Evolutionary conservation across 2,329 filamentous ascomycete genomes (phyloP), one percentile per base, ranked within the genome.

Genomic region (Aspergillus quadricinctus): DNA sequence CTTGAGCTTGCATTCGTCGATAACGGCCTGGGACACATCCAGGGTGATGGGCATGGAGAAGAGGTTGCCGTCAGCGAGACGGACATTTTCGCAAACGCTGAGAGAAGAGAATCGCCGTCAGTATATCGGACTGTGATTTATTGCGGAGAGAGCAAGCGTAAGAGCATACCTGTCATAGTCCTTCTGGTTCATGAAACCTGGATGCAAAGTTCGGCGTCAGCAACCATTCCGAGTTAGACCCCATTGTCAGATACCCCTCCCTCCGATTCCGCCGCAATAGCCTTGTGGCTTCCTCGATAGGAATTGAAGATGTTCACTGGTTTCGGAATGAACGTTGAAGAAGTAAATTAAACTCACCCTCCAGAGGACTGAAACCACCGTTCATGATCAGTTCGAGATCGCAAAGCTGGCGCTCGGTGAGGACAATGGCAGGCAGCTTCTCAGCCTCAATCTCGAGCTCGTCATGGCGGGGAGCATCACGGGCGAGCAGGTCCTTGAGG

Each of bases 31-130:
- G 63, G 83, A 85, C 60, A 95, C 81, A 75, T 99, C 94, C 64
- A 99, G 87, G 67, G 89, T 95, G 77, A 99, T 97, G 69, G 94
- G 94, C 79, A 99, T 99, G 77, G 86, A 90, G 81, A 97, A 97
- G 68, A 99, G 88, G 73, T 87, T 87, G 74, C 94, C 94, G 78
- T 91, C 87, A 57, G 86, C 86, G 57, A 99, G 88, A 68, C 94
- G 90, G 80, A 89, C 87, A 67, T 93, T 85, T 76, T 88, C 87
- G 65, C 97, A 92, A 62, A 99, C 94, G 62, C 92, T 94, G 71
- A 37, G 53, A 4, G 58, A 23, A 52, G 35, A 37, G 54, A 51
- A 52, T 43, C 49, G 52, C 51, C n/a, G 43, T 65, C 54, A 62
- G 62, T 54, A 37, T 49, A 49, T 41, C 11, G 45, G n/a, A 27